Evolutionary conservation across 176 grass and related monocot species (phyloP), one percentile per base, ranked within the genome.

Genomic region (Secale cereale): DNA sequence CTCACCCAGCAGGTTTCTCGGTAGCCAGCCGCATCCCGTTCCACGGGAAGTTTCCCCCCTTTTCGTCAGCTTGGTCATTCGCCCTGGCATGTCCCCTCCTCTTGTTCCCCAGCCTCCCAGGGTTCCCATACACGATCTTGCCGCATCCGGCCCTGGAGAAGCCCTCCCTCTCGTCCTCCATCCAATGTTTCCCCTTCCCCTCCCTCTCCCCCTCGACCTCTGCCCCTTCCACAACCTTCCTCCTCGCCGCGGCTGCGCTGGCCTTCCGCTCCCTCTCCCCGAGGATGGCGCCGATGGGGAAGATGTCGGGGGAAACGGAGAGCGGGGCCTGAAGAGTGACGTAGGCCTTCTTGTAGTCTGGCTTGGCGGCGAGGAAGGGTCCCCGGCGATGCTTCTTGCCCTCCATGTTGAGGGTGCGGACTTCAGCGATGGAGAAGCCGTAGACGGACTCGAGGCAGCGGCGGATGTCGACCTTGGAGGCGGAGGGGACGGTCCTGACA

Each of bases 281-380:
- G 6, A 90, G 87, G 54, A 95, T 82, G 26, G 40, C 41, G 67
- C 88, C 87, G n/a, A 98, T 91, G 37, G 95, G 95, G 83, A 95
- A 98, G 70, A 98, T 83, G 61, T 95, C 93, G 5, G 85, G 85
- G 41, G 91, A 93, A 85, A 98, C 88, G 28, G 80, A 60, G 83
- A 98, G 95, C 65, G 95, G 91, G 29, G 87, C 71, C 33, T 41
- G 76, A 74, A 98, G 91, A 30, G 95, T 98, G 89, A 98, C 72
- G 82, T 95, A 98, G 60, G 95, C 93, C 95, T 98, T 98, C 89
- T 98, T 98, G 87, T 93, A 98, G 88, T 98, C 95, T 26, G 93
- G 93, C 71, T 98, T 93, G 79, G 93, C 86, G 22, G 91, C 83
- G 33, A 95, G 87, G 61, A 88, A 83, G 67, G 81, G 69, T 0